Base-by-base conservation (phyloP, 2,329 filamentous ascomycete species). In the Beauveria rudraprayagi region DNA sequence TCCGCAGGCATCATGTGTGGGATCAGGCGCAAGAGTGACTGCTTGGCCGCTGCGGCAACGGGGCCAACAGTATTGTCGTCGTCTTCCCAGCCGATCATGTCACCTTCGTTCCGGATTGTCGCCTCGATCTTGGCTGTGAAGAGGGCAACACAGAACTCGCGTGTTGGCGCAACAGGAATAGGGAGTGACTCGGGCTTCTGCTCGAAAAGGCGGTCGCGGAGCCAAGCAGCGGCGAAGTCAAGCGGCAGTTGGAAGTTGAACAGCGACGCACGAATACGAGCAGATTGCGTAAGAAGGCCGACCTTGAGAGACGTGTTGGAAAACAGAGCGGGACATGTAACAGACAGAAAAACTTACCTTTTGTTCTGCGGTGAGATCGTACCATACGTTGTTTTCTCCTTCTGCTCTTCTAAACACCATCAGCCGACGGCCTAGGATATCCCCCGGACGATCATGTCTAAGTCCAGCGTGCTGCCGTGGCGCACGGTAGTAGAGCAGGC, bases 41-140 rank as follows among this genome's bases (percentile, higher is more conserved):
- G 54, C 60, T 69, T 70, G 14, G 69, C 67, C 8, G 63, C 60
- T 9, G 62, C 54, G 22, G 65, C 62, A 41, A 61, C 57, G 0
- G 66, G 58, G 0, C 55, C 64, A 0, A 62, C 61, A 8, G 8
- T 65, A 16, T 52, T 40, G n/a, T 67, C 62, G 53, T 69, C 64
- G 44, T 56, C 47, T 58, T 66, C 63, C 65, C 63, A 68, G 40
- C 65, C 66, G 43, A 70, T 68, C 63, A 65, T 66, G 41, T 67
- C 64, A 54, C 66, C 68, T 59, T 66, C 6, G 19, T 58, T 28
- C 11, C 46, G 28, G 16, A 68, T 67, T 28, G 68, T 70, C 5
- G 67, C 66, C 24, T 71, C 55, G 41, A 73, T 68, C 63, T 70
- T 70, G 24, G 67, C 63, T 14, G 19, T 56, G 26, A 73, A 60